These are phyloP conservation scores for Thuidium tamariscinum DNA, from an alignment of 225 moss, liverwort and hornwort genomes.

Conservation along the genomic window DNA sequence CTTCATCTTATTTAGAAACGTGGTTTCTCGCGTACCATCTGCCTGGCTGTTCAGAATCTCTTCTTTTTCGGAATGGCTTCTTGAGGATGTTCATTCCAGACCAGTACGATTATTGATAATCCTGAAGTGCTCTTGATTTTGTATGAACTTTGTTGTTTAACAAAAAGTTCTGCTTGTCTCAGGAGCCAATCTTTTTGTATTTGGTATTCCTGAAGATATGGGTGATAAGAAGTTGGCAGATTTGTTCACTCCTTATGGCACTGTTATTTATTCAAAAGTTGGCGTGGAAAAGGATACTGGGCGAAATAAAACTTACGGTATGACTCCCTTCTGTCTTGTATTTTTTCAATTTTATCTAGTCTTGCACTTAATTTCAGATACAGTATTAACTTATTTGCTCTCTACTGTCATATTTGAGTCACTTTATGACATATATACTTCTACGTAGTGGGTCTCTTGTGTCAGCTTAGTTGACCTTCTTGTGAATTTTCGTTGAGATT, in stretches of 20 bases:
- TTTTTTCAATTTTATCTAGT: background rate
- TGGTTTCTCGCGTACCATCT: background rate
- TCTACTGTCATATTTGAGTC: background rate
- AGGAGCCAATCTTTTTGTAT: conserved; percentile 58
- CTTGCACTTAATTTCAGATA: background rate
- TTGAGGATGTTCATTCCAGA: background rate
- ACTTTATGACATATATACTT: background rate
- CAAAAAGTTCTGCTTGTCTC: background rate
- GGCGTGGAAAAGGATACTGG: conserved; percentile 68
- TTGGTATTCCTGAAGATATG: conserved; percentile 64
- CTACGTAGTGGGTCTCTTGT: background rate
- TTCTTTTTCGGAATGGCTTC: background rate
- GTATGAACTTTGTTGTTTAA: background rate
- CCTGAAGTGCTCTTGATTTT: background rate
- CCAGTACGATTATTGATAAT: background rate
- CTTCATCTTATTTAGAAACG: background rate
- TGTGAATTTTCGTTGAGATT: background rate
- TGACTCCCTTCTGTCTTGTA: background rate
- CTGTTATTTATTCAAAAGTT: conserved; percentile 52
- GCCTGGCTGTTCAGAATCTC: background rate
- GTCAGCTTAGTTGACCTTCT: background rate
- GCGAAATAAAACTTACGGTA: conserved; percentile 55
- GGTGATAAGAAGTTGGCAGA: conserved; percentile 58
- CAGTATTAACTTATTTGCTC: background rate
- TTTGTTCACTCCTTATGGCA: conserved; percentile 43